Conservation (phyloP, 495 filamentous ascomycete species). For the Gamarada debralockiae region DNA sequence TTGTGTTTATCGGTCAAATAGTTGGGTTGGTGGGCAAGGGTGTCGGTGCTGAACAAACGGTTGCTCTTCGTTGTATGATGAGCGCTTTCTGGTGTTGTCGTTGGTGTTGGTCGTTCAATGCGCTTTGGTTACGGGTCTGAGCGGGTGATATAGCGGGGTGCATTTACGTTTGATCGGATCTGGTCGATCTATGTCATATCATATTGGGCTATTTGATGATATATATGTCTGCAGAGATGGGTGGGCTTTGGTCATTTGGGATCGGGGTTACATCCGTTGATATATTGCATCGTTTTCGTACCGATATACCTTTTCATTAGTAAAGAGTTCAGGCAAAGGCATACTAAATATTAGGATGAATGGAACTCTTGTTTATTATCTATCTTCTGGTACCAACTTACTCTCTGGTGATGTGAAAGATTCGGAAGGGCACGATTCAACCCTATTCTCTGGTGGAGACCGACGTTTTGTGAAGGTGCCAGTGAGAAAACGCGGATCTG, state of each 20-base stretch:
- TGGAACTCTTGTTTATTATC: background rate
- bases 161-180: slow-evolving; percentile 20
- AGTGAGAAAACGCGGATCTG: no score
- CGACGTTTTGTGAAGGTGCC: no score
- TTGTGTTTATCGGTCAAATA: slow-evolving; percentile 8
- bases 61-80: slow-evolving; percentile 27
- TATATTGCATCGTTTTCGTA: slow-evolving; percentile 13
- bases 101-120: slow-evolving; percentile 19
- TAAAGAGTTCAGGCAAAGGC: background rate
- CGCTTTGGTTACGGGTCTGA: slow-evolving; percentile 8
- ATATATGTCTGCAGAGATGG: slow-evolving; percentile 19
- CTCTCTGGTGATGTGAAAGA: no score
- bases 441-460: no score
- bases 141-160: slow-evolving; percentile 19
- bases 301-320: background rate
- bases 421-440: no score
- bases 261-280: slow-evolving; percentile 9
- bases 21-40: slow-evolving; percentile 13
- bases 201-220: slow-evolving; percentile 24
- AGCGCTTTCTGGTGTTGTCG: slow-evolving; percentile 23
- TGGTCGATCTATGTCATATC: slow-evolving; percentile 25
- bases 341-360: background rate
- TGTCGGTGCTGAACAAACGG: slow-evolving; percentile 24
- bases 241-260: slow-evolving; percentile 16
- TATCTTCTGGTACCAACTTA: no score